phyloP scores from a whole-genome alignment of 2,329 filamentous ascomycete species.

The Apiospora sp. region DNA sequence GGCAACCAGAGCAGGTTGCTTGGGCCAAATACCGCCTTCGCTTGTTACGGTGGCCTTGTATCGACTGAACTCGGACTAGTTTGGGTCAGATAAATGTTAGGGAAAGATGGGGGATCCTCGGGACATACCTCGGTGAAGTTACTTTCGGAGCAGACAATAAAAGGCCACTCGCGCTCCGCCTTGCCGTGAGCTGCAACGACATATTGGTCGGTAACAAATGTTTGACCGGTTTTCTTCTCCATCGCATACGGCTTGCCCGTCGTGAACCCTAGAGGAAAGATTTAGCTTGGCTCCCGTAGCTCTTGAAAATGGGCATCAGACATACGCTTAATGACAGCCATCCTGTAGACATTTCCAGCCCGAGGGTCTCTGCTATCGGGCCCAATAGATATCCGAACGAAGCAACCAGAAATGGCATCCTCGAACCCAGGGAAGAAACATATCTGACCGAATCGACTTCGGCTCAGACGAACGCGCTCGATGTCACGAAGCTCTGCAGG shows the following conservation, averaged over 20 bases:
- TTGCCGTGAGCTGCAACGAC: conserved; percentile 83
- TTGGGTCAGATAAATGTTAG: background rate
- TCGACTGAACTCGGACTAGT: conserved; percentile 78
- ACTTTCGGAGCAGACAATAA: conserved; percentile 88
- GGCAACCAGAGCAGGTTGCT: conserved; percentile 69
- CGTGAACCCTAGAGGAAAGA: conserved; percentile 67
- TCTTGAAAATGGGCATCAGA: conserved; percentile 13
- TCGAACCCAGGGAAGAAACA: conserved; percentile 95
- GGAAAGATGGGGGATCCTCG: background rate
- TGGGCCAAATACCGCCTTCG: conserved; percentile 77
- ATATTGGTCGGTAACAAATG: conserved; percentile 87
- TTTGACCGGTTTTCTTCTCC: conserved; percentile 74
- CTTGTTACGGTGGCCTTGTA: conserved; percentile 79
- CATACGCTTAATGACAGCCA: conserved; percentile 86
- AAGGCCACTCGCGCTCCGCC: conserved; percentile 84
- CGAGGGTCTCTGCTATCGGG: conserved; percentile 64
- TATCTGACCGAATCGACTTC: conserved; percentile 86
- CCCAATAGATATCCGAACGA: conserved; percentile 83
- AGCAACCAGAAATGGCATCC: conserved; percentile 81
- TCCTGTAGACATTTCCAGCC: conserved; percentile 81
- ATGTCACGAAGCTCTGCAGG: conserved; percentile 81
- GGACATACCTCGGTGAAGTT: conserved; percentile 77
- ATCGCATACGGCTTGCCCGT: conserved; percentile 86
- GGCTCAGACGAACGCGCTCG: conserved; percentile 82
- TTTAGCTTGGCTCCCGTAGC: background rate